Evolutionary conservation across 331 rosid species (phyloP).

Genomic region (Acacia concinna): DNA sequence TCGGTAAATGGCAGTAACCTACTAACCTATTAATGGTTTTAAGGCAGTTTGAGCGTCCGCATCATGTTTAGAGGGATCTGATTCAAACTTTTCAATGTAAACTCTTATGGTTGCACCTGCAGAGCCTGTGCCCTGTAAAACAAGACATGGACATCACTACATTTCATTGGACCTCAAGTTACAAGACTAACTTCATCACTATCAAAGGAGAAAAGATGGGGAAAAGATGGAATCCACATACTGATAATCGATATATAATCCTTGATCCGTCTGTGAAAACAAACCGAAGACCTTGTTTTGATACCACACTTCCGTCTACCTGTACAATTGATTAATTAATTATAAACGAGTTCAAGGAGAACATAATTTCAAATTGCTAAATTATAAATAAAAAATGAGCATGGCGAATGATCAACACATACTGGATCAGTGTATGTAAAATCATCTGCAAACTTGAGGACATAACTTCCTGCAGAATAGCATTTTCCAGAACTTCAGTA

Average conservation of each 20-base stretch:
- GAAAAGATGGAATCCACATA: slow-evolving; percentile 38
- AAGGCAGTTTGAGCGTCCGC: slow-evolving; percentile 85
- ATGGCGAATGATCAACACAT: slow-evolving; percentile 38
- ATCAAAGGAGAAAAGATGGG: not conserved
- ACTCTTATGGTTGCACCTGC: slow-evolving; percentile 96
- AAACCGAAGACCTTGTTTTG: slow-evolving; percentile 93
- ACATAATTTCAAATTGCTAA: not conserved
- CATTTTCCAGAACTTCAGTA: slow-evolving; percentile 26
- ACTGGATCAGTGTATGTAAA: slow-evolving; percentile 86
- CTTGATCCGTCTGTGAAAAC: slow-evolving; percentile 96
- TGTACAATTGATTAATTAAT: slow-evolving; percentile 30
- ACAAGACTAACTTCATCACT: not conserved
- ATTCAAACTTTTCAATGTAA: slow-evolving; percentile 90
- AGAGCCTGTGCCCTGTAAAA: slow-evolving; percentile 90
- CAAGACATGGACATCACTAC: slow-evolving; percentile 7
- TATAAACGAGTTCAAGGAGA: slow-evolving; percentile 12
- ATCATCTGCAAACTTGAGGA: slow-evolving; percentile 91
- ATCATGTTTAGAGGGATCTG: slow-evolving; percentile 74
- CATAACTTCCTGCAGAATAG: slow-evolving; percentile 64
- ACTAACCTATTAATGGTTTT: slow-evolving; percentile 88
- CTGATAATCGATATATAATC: slow-evolving; percentile 93
- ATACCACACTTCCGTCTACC: slow-evolving; percentile 89
- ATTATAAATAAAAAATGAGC: slow-evolving; percentile 19
- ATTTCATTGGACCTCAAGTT: slow-evolving; percentile 11
- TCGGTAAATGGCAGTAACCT: slow-evolving; percentile 45